Conservation (phyloP, 768 basidiomycete genomes). For the Cystofilobasidium capitatum region DNA sequence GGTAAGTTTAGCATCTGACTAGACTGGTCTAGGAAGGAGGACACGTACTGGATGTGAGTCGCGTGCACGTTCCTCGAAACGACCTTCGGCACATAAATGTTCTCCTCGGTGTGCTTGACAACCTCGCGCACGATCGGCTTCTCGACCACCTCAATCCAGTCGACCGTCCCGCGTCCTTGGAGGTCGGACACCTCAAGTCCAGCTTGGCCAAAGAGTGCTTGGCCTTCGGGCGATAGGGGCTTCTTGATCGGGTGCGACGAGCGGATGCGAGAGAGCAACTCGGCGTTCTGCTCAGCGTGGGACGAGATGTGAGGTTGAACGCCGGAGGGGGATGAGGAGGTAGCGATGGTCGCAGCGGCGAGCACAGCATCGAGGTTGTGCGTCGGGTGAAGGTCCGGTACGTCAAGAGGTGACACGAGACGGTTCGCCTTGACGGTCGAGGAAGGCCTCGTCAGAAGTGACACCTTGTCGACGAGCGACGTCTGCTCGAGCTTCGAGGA, state of each 20-base stretch:
- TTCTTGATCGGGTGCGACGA: constrained; percentile 6
- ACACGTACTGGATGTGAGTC: constrained; percentile 16
- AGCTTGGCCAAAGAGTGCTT: not conserved
- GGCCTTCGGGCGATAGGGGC: not conserved
- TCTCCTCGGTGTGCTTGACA: not conserved
- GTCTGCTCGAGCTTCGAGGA: no score
- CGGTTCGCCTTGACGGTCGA: no score
- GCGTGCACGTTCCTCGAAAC: constrained; percentile 3
- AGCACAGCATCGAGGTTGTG: not conserved
- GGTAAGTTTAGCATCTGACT: not conserved
- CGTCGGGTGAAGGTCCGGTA: not conserved
- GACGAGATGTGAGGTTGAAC: not conserved
- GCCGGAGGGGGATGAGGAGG: not conserved
- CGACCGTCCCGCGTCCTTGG: constrained; percentile 14
- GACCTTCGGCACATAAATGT: constrained; percentile 5
- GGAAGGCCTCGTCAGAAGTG: no score
- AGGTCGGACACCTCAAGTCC: constrained; percentile 7
- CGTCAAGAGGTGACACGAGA: not conserved
- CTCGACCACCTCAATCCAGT: constrained; percentile 4
- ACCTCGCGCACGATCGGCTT: constrained; percentile 14
- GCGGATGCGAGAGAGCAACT: constrained; percentile 1
- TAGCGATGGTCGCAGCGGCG: no score
- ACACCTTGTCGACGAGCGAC: no score
- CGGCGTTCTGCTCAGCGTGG: constrained; percentile 2
- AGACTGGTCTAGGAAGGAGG: not conserved